A percentile compares a stretch with the other conserved stretches of the same genome.
phyloP scores from a whole-genome alignment of 176 grass and related monocot species.

The Puccinellia tenuiflora region DNA sequence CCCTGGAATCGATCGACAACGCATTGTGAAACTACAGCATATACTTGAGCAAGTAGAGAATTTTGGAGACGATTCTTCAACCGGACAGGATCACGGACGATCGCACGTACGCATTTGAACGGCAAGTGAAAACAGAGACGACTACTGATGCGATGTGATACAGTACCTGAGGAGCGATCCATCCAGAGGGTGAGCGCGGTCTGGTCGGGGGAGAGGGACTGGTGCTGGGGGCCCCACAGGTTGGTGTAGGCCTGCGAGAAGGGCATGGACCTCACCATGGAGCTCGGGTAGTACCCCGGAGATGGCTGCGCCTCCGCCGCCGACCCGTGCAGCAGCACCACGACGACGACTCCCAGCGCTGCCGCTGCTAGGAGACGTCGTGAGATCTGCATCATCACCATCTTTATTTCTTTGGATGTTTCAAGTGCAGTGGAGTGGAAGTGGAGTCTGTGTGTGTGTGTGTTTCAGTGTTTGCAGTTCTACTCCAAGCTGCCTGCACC shows the following conservation, averaged over 20 bases:
- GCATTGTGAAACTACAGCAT: no score
- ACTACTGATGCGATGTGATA: no score
- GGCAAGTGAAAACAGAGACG: no score
- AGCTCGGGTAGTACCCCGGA: constrained; percentile 70
- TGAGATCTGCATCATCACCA: neutral
- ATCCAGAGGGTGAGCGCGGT: constrained; percentile 52
- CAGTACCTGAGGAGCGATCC: constrained; percentile 62
- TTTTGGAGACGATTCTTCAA: no score
- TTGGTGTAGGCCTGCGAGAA: constrained; percentile 54
- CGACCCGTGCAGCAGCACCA: neutral
- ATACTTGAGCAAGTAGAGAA: no score
- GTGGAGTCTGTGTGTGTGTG: neutral
- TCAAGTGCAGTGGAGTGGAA: neutral
- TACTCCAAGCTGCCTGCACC: neutral
- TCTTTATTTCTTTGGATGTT: neutral
- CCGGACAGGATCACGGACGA: no score
- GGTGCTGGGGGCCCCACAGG: constrained; percentile 82
- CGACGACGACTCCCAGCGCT: neutral
- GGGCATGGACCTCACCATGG: constrained; percentile 28
- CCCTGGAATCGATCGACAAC: constrained; percentile 6
- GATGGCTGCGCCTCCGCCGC: constrained; percentile 54
- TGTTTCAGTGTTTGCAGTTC: neutral
- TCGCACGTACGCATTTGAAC: no score
- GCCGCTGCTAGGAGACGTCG: no score
- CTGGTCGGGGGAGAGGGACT: constrained; percentile 54